phyloP scores from a whole-genome alignment of 495 filamentous ascomycete genomes.

The Trichoderma orchidacearum region DNA sequence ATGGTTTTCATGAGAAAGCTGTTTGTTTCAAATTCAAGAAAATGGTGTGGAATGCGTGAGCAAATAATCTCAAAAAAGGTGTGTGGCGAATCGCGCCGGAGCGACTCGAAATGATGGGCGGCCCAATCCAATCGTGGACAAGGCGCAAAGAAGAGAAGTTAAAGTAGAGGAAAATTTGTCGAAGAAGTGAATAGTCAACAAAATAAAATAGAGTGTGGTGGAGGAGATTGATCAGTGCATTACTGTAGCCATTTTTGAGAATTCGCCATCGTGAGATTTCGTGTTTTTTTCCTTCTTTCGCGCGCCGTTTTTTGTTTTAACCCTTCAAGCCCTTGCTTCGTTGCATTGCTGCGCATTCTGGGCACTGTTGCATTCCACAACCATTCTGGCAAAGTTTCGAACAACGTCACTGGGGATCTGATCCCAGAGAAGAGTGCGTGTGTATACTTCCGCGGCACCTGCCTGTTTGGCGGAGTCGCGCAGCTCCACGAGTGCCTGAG shows the following conservation, averaged over 20 bases:
- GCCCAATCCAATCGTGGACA: neutral
- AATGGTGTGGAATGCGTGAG: neutral
- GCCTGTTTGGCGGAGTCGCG: slow-evolving; percentile 45
- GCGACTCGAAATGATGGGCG: neutral
- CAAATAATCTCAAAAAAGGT: neutral
- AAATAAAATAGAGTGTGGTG: neutral
- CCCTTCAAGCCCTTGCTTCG: slow-evolving; percentile 22
- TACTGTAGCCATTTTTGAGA: neutral
- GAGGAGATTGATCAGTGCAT: neutral
- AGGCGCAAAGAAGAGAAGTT: neutral
- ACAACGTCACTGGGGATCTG: slow-evolving; percentile 86
- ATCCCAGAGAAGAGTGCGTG: slow-evolving; percentile 86
- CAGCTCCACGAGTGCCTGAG: slow-evolving; percentile 72
- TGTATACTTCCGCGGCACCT: slow-evolving; percentile 79
- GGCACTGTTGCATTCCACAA: slow-evolving; percentile 40
- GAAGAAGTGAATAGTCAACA: neutral
- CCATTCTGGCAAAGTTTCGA: slow-evolving; percentile 81
- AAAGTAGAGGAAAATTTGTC: slow-evolving; percentile 2
- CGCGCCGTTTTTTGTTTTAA: slow-evolving; percentile 3
- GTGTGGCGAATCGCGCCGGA: neutral
- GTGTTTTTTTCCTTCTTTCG: slow-evolving; percentile 2
- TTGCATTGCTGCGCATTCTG: slow-evolving; percentile 12
- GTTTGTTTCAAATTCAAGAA: neutral
- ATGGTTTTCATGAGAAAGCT: slow-evolving; percentile 5
- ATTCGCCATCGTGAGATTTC: neutral